Percentiles rank a stretch among this genome's conserved stretches.
phyloP scores from a whole-genome alignment of 306 rosid genomes.

The Glycine latifolia region DNA sequence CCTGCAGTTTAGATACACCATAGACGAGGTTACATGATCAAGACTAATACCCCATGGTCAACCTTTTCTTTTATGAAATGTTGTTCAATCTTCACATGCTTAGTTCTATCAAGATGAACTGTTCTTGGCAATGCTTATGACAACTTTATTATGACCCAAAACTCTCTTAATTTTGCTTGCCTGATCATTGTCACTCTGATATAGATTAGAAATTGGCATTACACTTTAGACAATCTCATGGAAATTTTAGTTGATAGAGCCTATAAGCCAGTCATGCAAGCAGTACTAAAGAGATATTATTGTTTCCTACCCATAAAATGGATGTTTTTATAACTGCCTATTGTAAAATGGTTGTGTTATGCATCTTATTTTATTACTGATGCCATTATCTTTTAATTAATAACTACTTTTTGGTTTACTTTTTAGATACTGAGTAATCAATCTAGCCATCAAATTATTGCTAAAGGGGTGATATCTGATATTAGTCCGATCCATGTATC shows the following conservation, averaged over 20 bases:
- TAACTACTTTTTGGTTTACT: constrained; percentile 27
- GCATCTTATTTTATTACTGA: constrained; percentile 25
- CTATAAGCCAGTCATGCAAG: constrained; percentile 12
- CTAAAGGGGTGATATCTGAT: constrained; percentile 79
- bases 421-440: constrained; percentile 79
- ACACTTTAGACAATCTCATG: not conserved
- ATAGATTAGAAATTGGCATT: not conserved
- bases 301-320: constrained; percentile 38
- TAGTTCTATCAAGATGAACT: not conserved
- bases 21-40: not conserved
- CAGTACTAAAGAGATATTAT: not conserved
- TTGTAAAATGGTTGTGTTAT: constrained; percentile 14
- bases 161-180: not conserved
- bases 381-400: constrained; percentile 19
- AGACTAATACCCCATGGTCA: not conserved
- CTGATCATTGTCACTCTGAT: not conserved
- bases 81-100: not conserved
- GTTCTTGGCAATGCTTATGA: not conserved
- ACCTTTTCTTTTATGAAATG: not conserved
- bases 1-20: not conserved
- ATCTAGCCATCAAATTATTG: constrained; percentile 68
- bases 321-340: constrained; percentile 18
- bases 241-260: not conserved
- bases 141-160: not conserved
- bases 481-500: constrained; percentile 69